These are phyloP conservation scores for Westerdykella aurantiaca DNA, from an alignment of 2,329 filamentous ascomycete genomes.

Conservation along the genomic window DNA sequence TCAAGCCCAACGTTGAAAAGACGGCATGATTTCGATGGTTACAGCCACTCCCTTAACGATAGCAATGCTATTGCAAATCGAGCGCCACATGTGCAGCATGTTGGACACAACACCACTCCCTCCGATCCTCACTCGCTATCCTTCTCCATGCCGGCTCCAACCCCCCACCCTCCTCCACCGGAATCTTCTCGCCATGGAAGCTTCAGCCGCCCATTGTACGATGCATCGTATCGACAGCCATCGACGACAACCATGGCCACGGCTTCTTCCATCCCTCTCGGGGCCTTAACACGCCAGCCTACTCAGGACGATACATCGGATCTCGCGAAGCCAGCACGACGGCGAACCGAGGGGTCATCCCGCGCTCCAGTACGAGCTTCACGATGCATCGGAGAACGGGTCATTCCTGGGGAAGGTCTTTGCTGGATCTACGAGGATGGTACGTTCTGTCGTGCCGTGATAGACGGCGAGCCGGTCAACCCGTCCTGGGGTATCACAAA, in stretches of 20 bases:
- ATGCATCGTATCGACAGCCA: constrained; percentile 17
- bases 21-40: constrained; percentile 30
- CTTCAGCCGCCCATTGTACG: constrained; percentile 16
- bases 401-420: constrained; percentile 70
- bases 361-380: constrained; percentile 29
- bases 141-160: constrained; percentile 20
- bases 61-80: constrained; percentile 25
- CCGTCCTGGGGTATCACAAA: constrained; percentile 92
- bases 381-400: constrained; percentile 38
- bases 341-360: constrained; percentile 30
- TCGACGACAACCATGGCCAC: constrained; percentile 19
- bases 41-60: constrained; percentile 22
- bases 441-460: constrained; percentile 72
- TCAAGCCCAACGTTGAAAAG: constrained; percentile 33
- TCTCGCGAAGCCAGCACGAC: constrained; percentile 23
- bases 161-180: constrained; percentile 14
- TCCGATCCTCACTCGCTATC: constrained; percentile 18
- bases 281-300: constrained; percentile 11
- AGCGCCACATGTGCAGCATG: constrained; percentile 25
- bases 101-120: constrained; percentile 13
- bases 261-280: constrained; percentile 17
- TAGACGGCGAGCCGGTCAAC: constrained; percentile 82
- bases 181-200: constrained; percentile 22
- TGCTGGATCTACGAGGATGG: constrained; percentile 87
- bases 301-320: constrained; percentile 29